Percentiles rank a stretch among this genome's conserved stretches.
These are phyloP conservation scores for Phytopythium sindhum DNA, from an alignment of 352 stramenopile genomes.

Conservation along the genomic window DNA sequence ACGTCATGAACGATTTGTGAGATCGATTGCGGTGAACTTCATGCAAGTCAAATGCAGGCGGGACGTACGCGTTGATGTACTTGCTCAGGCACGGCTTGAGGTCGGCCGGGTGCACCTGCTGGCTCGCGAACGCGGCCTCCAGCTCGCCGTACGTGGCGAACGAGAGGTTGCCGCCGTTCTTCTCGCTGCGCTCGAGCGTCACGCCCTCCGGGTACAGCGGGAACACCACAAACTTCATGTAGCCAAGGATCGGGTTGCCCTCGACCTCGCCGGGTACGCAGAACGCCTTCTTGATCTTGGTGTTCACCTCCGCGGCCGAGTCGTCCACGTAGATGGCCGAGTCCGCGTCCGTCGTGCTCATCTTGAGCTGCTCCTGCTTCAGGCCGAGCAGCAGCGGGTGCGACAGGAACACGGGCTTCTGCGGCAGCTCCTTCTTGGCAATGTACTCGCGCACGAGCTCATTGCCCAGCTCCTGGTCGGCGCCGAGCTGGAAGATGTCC, in stretches of 20 bases:
- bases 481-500: conserved; percentile 98
- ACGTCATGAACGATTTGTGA: neutral
- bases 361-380: conserved; percentile 99
- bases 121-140: conserved; percentile 88
- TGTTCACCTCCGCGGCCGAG: conserved; percentile 91
- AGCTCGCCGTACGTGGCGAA: conserved; percentile 92
- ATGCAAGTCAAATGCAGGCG: neutral
- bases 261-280: conserved; percentile 89
- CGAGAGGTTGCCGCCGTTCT: conserved; percentile 77
- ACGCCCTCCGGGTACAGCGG: conserved; percentile 66
- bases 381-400: conserved; percentile 98
- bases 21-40: neutral
- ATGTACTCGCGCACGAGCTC: conserved; percentile 98
- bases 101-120: conserved; percentile 95
- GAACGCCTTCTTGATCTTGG: conserved; percentile 99
- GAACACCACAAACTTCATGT: conserved; percentile 96
- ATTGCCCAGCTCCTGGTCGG: conserved; percentile 95
- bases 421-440: conserved; percentile 70
- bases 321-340: conserved; percentile 99
- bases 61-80: conserved; percentile 85
- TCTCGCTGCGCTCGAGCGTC: conserved; percentile 78
- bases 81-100: conserved; percentile 93
- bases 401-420: conserved; percentile 91
- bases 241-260: conserved; percentile 95
- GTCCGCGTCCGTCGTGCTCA: conserved; percentile 98